Evolutionary conservation across 179 eudicot genomes (phyloP).

Genomic region (Amaranthus tricolor): DNA sequence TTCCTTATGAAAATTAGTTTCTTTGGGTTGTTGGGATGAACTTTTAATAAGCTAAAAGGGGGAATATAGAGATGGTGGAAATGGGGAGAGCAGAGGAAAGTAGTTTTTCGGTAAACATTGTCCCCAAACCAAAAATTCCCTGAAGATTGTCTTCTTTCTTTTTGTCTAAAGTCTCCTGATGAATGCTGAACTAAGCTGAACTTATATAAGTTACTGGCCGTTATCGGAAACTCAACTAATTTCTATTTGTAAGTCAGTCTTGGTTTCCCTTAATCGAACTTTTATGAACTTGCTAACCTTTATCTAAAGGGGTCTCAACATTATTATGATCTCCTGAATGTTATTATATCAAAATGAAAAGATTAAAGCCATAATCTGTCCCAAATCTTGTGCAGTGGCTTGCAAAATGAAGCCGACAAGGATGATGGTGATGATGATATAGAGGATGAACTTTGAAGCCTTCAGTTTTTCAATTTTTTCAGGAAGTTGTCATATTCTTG

Average conservation of each 20-base stretch:
- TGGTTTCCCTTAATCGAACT: no score
- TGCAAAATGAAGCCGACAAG: constrained; percentile 19
- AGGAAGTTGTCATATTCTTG: constrained; percentile 7
- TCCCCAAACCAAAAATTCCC: no score
- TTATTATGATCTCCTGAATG: not conserved
- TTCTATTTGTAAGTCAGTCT: no score
- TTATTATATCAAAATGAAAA: not conserved
- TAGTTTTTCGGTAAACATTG: no score
- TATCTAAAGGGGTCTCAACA: not conserved
- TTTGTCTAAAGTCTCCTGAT: no score
- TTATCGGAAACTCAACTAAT: no score
- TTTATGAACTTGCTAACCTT: not conserved
- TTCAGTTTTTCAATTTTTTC: constrained; percentile 6
- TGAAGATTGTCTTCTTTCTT: no score
- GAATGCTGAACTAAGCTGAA: no score
- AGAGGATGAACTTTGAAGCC: constrained; percentile 44
- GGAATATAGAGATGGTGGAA: no score
- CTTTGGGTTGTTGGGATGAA: not conserved
- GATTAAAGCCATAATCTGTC: not conserved
- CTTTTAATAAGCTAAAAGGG: no score
- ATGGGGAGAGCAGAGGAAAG: no score
- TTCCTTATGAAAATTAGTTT: not conserved
- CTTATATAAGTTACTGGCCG: no score
- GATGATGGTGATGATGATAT: constrained; percentile 35
- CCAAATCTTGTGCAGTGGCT: constrained; percentile 35